These are phyloP conservation scores for Porodaedalea pini DNA, from an alignment of 1,284 basidiomycete genomes.

Conservation along the genomic window DNA sequence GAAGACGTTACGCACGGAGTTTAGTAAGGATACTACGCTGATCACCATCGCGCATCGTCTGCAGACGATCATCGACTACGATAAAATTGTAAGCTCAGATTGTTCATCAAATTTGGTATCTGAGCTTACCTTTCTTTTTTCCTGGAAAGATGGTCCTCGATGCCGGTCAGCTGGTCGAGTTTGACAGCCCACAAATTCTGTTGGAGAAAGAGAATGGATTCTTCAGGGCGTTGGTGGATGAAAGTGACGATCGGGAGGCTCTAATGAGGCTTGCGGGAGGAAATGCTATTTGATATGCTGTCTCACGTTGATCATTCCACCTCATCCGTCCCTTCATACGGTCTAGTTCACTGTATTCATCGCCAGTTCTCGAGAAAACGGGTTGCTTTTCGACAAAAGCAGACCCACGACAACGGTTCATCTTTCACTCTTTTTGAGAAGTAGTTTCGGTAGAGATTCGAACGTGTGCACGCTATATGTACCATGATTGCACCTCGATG, in stretches of 20 bases:
- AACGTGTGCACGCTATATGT: too few relatives aligned
- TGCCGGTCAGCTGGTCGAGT: conserved; percentile 30
- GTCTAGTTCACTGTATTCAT: too few relatives aligned
- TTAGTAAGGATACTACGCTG: conserved; percentile 29
- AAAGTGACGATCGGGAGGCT: conserved; percentile 18
- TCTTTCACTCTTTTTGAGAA: too few relatives aligned
- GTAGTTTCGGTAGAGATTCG: too few relatives aligned
- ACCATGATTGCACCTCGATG: too few relatives aligned
- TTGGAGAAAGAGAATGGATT: conserved; percentile 13
- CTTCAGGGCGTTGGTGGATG: conserved; percentile 16
- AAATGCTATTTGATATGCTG: too few relatives aligned
- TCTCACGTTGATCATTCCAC: too few relatives aligned
- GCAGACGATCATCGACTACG: conserved; percentile 35
- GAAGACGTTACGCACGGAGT: conserved; percentile 21
- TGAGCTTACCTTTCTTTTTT: not conserved
- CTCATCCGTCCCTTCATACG: too few relatives aligned
- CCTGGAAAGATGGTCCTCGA: conserved; percentile 35
- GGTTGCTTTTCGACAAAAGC: too few relatives aligned
- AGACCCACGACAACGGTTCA: too few relatives aligned
- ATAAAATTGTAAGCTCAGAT: conserved; percentile 27
- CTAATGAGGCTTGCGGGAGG: too few relatives aligned
- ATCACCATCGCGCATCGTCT: conserved; percentile 36
- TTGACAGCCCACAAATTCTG: conserved; percentile 16
- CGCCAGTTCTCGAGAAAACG: too few relatives aligned
- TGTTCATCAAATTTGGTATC: not conserved